Evolutionary conservation across 441 rosid genomes (phyloP).

Genomic region (Euphorbia celastroides): DNA sequence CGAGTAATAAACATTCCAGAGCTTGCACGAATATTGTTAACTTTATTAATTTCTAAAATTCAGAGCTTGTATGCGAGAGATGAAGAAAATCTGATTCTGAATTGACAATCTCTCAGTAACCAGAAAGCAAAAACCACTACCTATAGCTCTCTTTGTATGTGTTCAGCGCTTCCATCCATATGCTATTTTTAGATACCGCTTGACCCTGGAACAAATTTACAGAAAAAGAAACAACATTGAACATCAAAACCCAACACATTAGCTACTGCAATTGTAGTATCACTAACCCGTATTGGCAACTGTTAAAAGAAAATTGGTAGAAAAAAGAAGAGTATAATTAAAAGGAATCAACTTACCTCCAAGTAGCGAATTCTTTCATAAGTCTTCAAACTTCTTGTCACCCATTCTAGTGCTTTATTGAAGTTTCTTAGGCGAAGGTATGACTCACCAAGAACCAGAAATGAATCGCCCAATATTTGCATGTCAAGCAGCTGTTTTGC

Average conservation of each 20-base stretch:
- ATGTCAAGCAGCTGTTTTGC: slow-evolving; percentile 69
- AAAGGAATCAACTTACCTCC: slow-evolving; percentile 57
- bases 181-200: slow-evolving; percentile 74
- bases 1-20: too few relatives aligned
- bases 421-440: slow-evolving; percentile 80
- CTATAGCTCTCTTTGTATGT: slow-evolving; percentile 77
- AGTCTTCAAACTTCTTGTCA: slow-evolving; percentile 57
- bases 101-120: slow-evolving; percentile 2
- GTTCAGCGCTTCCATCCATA: slow-evolving; percentile 69
- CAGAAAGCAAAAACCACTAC: slow-evolving; percentile 29
- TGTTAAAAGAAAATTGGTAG: slow-evolving; percentile 2
- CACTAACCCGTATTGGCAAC: neutral
- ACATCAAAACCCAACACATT: neutral
- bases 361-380: slow-evolving; percentile 63
- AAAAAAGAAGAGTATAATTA: slow-evolving; percentile 10
- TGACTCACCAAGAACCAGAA: slow-evolving; percentile 76
- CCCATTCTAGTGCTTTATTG: slow-evolving; percentile 77
- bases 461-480: slow-evolving; percentile 79
- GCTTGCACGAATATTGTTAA: too few relatives aligned
- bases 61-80: neutral
- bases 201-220: slow-evolving; percentile 65
- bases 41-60: too few relatives aligned
- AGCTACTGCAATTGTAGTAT: slow-evolving; percentile 3
- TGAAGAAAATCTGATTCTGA: neutral
- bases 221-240: slow-evolving; percentile 16